Base-by-base conservation (phyloP, 1,284 basidiomycete genomes). In the Somion occarium region DNA sequence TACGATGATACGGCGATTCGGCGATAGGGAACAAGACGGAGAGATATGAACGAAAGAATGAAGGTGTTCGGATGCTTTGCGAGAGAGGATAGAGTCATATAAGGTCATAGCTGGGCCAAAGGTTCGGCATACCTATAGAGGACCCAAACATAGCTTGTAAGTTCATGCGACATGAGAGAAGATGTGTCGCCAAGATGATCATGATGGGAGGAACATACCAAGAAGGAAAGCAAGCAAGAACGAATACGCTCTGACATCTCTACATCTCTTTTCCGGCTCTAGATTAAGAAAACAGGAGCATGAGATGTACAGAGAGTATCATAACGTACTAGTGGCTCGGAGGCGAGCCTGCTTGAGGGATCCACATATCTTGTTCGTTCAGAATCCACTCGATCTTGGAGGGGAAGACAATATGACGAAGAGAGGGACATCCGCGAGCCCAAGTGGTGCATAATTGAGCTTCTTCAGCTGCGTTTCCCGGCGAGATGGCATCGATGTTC, bases 341-440 rank as follows among this genome's bases (percentile, higher is more conserved):
- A 27, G 48, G 48, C 18, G 48, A 44, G 5, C 24, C 23, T 9
- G 50, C 22, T 30, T 45, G 30, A 25, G 58, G 53, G 3, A 61
- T 74, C 79, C 37, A 51, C 55, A 37, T 45, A 3, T 23, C 42
- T 5, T 19, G 13, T 23, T 23, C 42, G 20, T 44, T 34, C 59
- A 60, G 23, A 22, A 56, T 53, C 68, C 68, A 70, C 55, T 66
- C 67, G 3, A 70, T 75, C 53, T 73, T 69, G 25, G 76, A 78
- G 7, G 81, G 82, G 58, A 83, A 84, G 49, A 77, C 67, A 60
- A 83, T 72, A 15, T 73, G 70, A 34, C 73, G 69, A 38, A 84
- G 68, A 4, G 75, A 71, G 1, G 77, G 75, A 61, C 81, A 83
- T 22, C 73, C 79, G 27, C 71, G 68, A 44, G 65, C 63, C 80